These are phyloP conservation scores for Aspergillus sp. DNA, from an alignment of 2,329 filamentous ascomycete genomes.

Conservation along the genomic window DNA sequence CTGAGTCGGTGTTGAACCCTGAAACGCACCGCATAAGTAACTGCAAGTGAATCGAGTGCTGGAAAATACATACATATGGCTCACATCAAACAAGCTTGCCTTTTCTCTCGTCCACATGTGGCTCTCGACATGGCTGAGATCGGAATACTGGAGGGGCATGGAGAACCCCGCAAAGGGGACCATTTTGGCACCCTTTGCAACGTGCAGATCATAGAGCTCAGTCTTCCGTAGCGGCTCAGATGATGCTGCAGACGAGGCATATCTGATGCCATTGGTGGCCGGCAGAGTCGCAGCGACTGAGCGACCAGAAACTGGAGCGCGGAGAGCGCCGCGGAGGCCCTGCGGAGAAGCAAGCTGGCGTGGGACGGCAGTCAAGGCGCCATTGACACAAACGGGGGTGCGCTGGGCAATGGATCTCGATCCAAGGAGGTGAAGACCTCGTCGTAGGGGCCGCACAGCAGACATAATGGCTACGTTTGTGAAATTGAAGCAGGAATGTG, in stretches of 20 bases:
- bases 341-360: constrained; percentile 30
- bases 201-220: constrained; percentile 74
- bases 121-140: constrained; percentile 75
- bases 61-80: constrained; percentile 73
- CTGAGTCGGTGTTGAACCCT: constrained; percentile 79
- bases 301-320: constrained; percentile 17
- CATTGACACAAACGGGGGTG: constrained; percentile 31
- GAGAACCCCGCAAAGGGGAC: constrained; percentile 91
- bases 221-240: constrained; percentile 50
- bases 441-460: constrained; percentile 29
- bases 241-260: constrained; percentile 32
- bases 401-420: constrained; percentile 25
- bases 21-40: neutral
- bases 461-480: constrained; percentile 24
- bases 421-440: constrained; percentile 31
- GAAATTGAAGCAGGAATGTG: constrained; percentile 18
- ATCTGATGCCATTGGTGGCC: constrained; percentile 25
- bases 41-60: neutral
- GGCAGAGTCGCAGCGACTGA: constrained; percentile 9
- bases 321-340: constrained; percentile 22
- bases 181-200: constrained; percentile 82
- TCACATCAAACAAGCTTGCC: constrained; percentile 91
- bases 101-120: constrained; percentile 87
- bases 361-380: constrained; percentile 27
- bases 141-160: constrained; percentile 89